Evolutionary conservation across 139 green algal species (phyloP), one percentile per base, ranked within the genome.

Genomic region (Chlorella sp.): DNA sequence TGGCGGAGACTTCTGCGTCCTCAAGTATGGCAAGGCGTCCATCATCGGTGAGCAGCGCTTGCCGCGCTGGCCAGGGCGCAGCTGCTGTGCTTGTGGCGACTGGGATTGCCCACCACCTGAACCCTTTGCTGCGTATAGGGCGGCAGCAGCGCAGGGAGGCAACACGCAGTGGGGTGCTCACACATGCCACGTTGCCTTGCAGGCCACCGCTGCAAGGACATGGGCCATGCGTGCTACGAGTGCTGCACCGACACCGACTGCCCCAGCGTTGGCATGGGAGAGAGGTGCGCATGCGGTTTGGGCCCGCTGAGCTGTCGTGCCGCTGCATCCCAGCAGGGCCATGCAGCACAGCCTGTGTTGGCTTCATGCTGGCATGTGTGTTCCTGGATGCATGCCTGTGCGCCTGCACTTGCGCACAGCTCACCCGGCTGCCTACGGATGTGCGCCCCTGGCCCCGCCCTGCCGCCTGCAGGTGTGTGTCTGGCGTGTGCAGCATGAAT

Each of bases 241-340:
- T 78, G 71, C 41, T 78, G 71, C 39, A 26, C 41, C 1, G 71
- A 78, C 71, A 62, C 26, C 0, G 71, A 78, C 71, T 78, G 71
- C 39, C 56, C 69, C 6, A 39, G 36, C 16, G 47, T 30, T 17
- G 38, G 69, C 36, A 23, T 51, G 12, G 69, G 69, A 21, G 36
- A 75, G 34, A 75, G 47, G 67, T 73, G 67, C 32, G 18, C 9
- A 6, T 2, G 5, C 1, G 32, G 67, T 34, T 28, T 41, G 64
- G 64, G 13, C n/a, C 28, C 28, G 64, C n/a, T 18, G 13, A 2
- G 13, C 23, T 30, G 28, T 72, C 23, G n/a, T n/a, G n/a, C n/a
- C n/a, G n/a, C n/a, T n/a, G n/a, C n/a, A n/a, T n/a, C n/a, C n/a
- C n/a, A n/a, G n/a, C n/a, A n/a, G n/a, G n/a, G n/a, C n/a, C n/a